Percentiles rank a stretch among this genome's conserved stretches.
phyloP scores from a whole-genome alignment of 306 rosid species.

The Malus domestica region ASM211411v1 NC_041797.1:13554001-13554500 shows the following conservation, averaged over 20 bases:
- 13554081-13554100: background rate
- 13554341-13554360: constrained; percentile 62
- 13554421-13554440: constrained; percentile 31
- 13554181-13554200: background rate
- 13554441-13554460: constrained; percentile 37
- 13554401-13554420: constrained; percentile 43
- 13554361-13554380: constrained; percentile 43
- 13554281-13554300: background rate
- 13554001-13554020: constrained; percentile 4
- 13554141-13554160: background rate
- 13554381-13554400: constrained; percentile 32
- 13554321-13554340: constrained; percentile 55
- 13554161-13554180: background rate
- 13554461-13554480: constrained; percentile 37
- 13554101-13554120: constrained; percentile 4
- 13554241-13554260: constrained; percentile 16
- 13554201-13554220: background rate
- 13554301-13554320: background rate
- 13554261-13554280: constrained; percentile 4
- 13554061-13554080: constrained; percentile 5
- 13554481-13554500: constrained; percentile 73
- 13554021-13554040: constrained; percentile 5
- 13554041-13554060: constrained; percentile 12
- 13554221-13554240: constrained; percentile 15
- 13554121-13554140: background rate